Evolutionary conservation across 2,329 filamentous ascomycete species (phyloP), one percentile per base, ranked within the genome.

Genomic region (Colletotrichum sp.): DNA sequence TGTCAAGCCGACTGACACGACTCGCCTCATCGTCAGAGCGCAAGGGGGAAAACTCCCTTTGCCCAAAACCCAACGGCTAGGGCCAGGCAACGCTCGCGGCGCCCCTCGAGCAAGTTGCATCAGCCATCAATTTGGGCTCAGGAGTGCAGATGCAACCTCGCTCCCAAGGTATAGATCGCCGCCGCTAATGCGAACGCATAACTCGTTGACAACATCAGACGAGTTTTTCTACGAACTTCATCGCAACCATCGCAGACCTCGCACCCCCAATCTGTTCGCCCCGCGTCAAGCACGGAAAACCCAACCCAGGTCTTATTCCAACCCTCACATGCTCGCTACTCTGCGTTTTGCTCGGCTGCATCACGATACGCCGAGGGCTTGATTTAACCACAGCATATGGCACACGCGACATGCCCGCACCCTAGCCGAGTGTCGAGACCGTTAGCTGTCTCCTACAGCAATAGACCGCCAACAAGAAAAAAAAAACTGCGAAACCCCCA

Each of bases 181-280:
- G 57, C 73, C 64, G 57, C 73, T 72, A 68, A 73, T 65, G 69
- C 43, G 64, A 73, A 64, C 64, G 15, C 60, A 48, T 69, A 59
- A 72, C 30, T 43, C 13, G 21, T 64, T 21, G 30, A 68, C 57
- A 63, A 57, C 70, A 68, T 73, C 43, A 65, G 64, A 73, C 36
- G 69, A 73, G 26, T 24, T 67, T 39, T 34, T 64, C 34, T 39
- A 34, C 52, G n/a, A 32, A 63, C 39, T 71, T 67, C 73, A 64
- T 59, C 43, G 73, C 57, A 72, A 60, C 60, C 57, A 65, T 32
- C 15, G n/a, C 26, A 21, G 34, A 48, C 57, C 57, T 32, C 15
- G 26, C 26, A 61, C 26, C 28, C 36, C 9, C 13, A 28, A n/a
- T 34, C 43, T 36, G 15, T 26, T 43, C 18, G 34, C 59, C 34